Base-by-base conservation (phyloP, 495 filamentous ascomycete genomes). In the Talaromyces stipitatus region DNA sequence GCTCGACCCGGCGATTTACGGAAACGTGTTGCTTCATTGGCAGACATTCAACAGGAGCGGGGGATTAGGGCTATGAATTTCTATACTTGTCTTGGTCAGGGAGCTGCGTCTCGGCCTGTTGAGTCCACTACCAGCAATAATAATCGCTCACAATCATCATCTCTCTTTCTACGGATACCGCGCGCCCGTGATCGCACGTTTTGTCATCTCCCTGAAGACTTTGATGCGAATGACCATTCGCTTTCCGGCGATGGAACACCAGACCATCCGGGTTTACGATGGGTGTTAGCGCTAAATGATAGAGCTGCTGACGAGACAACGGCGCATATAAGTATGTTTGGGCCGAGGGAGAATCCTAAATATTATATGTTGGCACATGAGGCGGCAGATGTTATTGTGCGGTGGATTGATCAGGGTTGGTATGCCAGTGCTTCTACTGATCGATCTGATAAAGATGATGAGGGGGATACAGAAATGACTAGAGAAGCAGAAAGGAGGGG, bases 291-390 rank as follows among this genome's bases (percentile, higher is more conserved):
- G 12, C 74, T 89, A 48, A 98, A 97, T 69, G 81, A 91, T 58
- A 82, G 79, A 64, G 89, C 86, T 2, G 71, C 58, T 26, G 90
- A 96, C 57, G 94, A 98, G 73, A 82, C 83, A 7, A 73, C 74
- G 60, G 92, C 95, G 11, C 94, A 97, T 75, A 85, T 88, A 72
- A 81, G 80, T 50, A 96, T 97, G 91, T 97, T 97, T 61, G 74
- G 82, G 54, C 81, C 85, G 6, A 86, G 81, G 62, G 80, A 88
- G 36, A 96, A 97, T 66, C 87, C 90, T 10, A 88, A 82, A 12
- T 96, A 91, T 61, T 78, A 82, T 60, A 77, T 73, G 29, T 75
- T 97, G 67, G 72, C 83, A 7, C 77, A 82, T 38, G 69, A 85
- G 55, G 84, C 90, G 27, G 87, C 82, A 66, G 79, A 84, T 50